These are phyloP conservation scores for Xylaria sp. DNA, from an alignment of 2,329 filamentous ascomycete species.

Conservation along the genomic window DNA sequence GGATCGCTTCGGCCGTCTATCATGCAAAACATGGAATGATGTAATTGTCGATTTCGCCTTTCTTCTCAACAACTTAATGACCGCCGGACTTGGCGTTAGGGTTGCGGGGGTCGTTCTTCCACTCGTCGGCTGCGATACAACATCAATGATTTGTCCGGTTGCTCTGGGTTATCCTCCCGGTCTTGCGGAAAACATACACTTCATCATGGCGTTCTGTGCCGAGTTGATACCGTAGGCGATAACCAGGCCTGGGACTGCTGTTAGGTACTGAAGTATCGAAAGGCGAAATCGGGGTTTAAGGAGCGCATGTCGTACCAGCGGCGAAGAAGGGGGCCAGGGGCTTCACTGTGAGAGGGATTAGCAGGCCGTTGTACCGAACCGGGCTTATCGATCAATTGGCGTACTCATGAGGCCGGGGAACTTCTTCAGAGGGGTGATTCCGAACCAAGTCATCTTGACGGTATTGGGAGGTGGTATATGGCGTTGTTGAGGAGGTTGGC, in stretches of 20 bases:
- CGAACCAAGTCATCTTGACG: slow-evolving; percentile 76
- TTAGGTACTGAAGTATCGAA: slow-evolving; percentile 8
- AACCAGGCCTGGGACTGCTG: slow-evolving; percentile 67
- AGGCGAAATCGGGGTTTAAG: neutral
- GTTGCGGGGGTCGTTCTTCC: slow-evolving; percentile 97
- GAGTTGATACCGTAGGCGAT: slow-evolving; percentile 93
- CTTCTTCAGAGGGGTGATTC: slow-evolving; percentile 72
- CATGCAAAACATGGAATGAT: slow-evolving; percentile 29
- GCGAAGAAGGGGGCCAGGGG: slow-evolving; percentile 93
- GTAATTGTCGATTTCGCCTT: slow-evolving; percentile 25
- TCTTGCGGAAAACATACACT: slow-evolving; percentile 60
- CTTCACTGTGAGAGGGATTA: slow-evolving; percentile 66
- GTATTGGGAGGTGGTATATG: slow-evolving; percentile 41
- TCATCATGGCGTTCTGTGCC: slow-evolving; percentile 75
- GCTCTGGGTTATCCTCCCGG: neutral
- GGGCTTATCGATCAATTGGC: slow-evolving; percentile 51
- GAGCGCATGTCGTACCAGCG: slow-evolving; percentile 72
- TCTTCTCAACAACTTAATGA: slow-evolving; percentile 47
- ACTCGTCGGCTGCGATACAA: slow-evolving; percentile 75
- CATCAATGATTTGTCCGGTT: slow-evolving; percentile 19
- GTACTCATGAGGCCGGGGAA: slow-evolving; percentile 79
- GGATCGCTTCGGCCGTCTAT: slow-evolving; percentile 38
- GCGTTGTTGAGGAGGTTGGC: slow-evolving; percentile 45
- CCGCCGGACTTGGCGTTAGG: slow-evolving; percentile 57
- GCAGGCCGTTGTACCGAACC: slow-evolving; percentile 26